Evolutionary conservation across 2,329 filamentous ascomycete genomes (phyloP), one percentile per base, ranked within the genome.

Genomic region (Mollisiaceae sp.): DNA sequence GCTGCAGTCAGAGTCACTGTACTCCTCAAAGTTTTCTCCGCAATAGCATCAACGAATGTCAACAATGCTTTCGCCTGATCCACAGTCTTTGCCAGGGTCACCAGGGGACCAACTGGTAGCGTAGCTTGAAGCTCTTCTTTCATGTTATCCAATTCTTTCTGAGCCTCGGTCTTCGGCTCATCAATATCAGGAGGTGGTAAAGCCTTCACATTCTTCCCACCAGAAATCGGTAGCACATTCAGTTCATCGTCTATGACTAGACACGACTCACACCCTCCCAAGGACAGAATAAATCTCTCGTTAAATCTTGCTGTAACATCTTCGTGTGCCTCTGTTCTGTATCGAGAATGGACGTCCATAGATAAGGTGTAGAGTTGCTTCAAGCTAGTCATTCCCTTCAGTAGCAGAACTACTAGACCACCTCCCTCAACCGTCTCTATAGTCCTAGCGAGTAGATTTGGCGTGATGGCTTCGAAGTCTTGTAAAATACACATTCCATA

Each of bases 401-500:
- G 82, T 68, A 99, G 83, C 70, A 99, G 81, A 54, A 99, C 83
- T 0, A 98, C 94, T 73, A 99, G 78, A 27, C 95, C 95, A 69
- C 95, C 95, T 70, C 96, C 95, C 79, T 99, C 94, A 4, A 99
- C 96, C 0, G 96, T 99, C 81, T 99, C 96, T 72, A 99, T 92
- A 0, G 94, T 97, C 68, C 94, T 88, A 24, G 95, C 95, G 38
- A 99, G 86, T 70, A 97, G 85, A 76, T 99, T 99, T n/a, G 95
- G 95, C 11, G 95, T 99, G 72, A 99, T 87, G 47, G 94, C 95
- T 79, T 99, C 95, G 74, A 99, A 99, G 77, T 99, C 95, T 79
- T 99, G 95, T 72, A 99, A 81, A 70, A 99, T 97, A 78, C 93
- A 97, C 92, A 97, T 97, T 77, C 94, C 94, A 77, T 95, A 99